These are phyloP conservation scores for Fragilariopsis cylindrus DNA, from an alignment of 108 stramenopile species.

Conservation along the genomic window DNA sequence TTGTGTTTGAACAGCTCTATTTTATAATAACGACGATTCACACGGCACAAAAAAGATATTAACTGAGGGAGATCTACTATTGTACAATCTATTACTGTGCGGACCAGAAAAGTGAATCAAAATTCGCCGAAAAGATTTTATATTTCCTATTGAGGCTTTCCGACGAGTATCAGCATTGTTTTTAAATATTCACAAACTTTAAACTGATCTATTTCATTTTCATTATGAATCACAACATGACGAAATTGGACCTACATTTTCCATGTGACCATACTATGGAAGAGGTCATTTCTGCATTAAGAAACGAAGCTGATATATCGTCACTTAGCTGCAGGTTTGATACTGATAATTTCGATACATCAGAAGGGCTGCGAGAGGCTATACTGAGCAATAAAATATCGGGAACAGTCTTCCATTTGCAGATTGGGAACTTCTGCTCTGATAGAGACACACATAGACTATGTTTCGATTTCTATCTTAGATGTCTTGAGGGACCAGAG, in stretches of 20 bases:
- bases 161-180: too few relatives aligned
- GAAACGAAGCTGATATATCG: neutral
- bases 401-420: neutral
- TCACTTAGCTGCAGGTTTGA: neutral
- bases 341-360: neutral
- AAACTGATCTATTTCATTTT: too few relatives aligned
- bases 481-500: slow-evolving; percentile 6
- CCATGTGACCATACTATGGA: neutral
- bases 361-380: neutral
- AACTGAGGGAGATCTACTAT: too few relatives aligned
- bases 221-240: too few relatives aligned
- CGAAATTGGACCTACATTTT: neutral
- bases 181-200: too few relatives aligned
- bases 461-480: slow-evolving; percentile 15
- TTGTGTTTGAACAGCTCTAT: too few relatives aligned
- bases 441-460: neutral
- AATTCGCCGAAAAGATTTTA: too few relatives aligned
- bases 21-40: too few relatives aligned
- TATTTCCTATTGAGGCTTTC: too few relatives aligned
- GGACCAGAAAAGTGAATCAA: too few relatives aligned
- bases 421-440: neutral
- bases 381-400: neutral
- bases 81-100: too few relatives aligned
- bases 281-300: neutral
- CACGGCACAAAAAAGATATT: too few relatives aligned